A percentile compares a stretch with the other conserved stretches of the same genome.
Evolutionary conservation across 1,284 basidiomycete genomes (phyloP).

Genomic region (Ustilago hordei): DNA sequence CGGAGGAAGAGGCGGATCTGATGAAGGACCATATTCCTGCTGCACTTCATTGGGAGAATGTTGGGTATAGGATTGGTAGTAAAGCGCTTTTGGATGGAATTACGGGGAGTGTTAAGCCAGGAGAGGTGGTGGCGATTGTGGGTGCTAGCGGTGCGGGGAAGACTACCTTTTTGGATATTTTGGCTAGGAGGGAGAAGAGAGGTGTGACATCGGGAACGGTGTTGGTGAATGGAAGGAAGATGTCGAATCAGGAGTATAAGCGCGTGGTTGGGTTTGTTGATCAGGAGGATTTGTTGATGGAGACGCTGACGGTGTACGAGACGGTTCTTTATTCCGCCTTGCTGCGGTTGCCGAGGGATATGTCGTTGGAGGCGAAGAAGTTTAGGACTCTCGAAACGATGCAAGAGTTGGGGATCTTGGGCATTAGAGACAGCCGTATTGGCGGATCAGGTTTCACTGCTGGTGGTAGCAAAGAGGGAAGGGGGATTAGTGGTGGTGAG

Average conservation of each 20-base stretch:
- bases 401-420: constrained; percentile 91
- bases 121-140: constrained; percentile 89
- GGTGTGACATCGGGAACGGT: constrained; percentile 81
- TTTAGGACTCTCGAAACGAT: constrained; percentile 93
- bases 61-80: constrained; percentile 77
- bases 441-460: constrained; percentile 75
- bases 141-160: constrained; percentile 98
- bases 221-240: constrained; percentile 85
- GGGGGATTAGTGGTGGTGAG: constrained; percentile 61
- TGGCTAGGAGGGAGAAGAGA: constrained; percentile 87
- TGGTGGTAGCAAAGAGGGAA: constrained; percentile 85
- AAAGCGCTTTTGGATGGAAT: constrained; percentile 82
- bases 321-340: constrained; percentile 93
- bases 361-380: constrained; percentile 93
- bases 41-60: constrained; percentile 84
- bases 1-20: constrained; percentile 81
- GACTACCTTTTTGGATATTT: constrained; percentile 93
- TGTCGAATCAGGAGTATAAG: constrained; percentile 82
- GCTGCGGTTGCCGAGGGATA: constrained; percentile 88
- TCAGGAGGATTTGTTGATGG: constrained; percentile 96
- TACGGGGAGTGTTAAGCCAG: constrained; percentile 90
- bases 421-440: constrained; percentile 89
- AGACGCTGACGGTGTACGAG: constrained; percentile 96
- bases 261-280: constrained; percentile 93
- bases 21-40: constrained; percentile 95